A percentile compares a stretch with the other conserved stretches of the same genome.
Evolutionary conservation across 2,329 filamentous ascomycete species (phyloP).

Genomic region (Fusarium torulosum): DNA sequence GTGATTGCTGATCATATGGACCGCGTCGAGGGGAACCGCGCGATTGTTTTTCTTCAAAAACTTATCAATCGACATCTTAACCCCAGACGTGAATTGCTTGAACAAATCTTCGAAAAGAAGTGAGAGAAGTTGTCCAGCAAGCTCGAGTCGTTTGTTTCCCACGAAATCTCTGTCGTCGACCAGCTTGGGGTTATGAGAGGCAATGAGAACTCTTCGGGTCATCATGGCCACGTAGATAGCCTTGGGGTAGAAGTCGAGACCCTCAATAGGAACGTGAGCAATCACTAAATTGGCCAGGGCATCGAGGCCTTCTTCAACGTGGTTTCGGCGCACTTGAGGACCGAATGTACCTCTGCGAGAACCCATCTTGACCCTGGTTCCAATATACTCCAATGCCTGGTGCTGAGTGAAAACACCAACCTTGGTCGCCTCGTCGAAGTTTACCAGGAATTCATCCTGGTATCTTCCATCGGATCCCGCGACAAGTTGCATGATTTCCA

Average conservation of each 20-base stretch:
- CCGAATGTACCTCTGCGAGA: slow-evolving; percentile 70
- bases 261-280: slow-evolving; percentile 91
- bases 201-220: slow-evolving; percentile 96
- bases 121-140: slow-evolving; percentile 94
- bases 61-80: slow-evolving; percentile 96
- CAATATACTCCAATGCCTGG: slow-evolving; percentile 94
- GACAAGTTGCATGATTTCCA: slow-evolving; percentile 92
- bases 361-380: slow-evolving; percentile 88
- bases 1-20: slow-evolving; percentile 84
- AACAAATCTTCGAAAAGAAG: slow-evolving; percentile 97
- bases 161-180: slow-evolving; percentile 98
- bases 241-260: slow-evolving; percentile 96
- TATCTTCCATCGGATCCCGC: slow-evolving; percentile 89
- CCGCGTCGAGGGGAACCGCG: slow-evolving; percentile 88
- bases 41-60: slow-evolving; percentile 93
- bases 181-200: slow-evolving; percentile 86
- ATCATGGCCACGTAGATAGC: slow-evolving; percentile 97
- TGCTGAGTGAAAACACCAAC: slow-evolving; percentile 91
- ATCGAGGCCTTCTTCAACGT: slow-evolving; percentile 92
- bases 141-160: slow-evolving; percentile 94
- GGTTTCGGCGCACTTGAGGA: slow-evolving; percentile 75
- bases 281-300: slow-evolving; percentile 93
- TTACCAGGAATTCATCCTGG: slow-evolving; percentile 94
- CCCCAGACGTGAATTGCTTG: slow-evolving; percentile 90
- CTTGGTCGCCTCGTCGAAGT: slow-evolving; percentile 92